phyloP scores from a whole-genome alignment of 2,329 filamentous ascomycete genomes.

The Talaromyces amestolkiae region DNA sequence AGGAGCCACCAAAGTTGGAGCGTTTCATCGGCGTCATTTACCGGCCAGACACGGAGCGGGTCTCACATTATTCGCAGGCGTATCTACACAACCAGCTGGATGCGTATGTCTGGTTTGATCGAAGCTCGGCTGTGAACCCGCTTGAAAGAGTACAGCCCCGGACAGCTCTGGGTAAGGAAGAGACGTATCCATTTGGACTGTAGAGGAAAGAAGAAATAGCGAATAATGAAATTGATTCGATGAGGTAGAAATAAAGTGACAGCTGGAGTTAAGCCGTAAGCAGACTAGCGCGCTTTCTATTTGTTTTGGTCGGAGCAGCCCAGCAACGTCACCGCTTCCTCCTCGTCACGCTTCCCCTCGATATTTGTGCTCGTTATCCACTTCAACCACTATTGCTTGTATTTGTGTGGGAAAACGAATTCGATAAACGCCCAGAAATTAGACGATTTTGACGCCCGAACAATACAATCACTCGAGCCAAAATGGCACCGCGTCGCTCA shows the following conservation, averaged over 20 bases:
- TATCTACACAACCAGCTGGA: constrained; percentile 51
- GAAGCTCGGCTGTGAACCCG: constrained; percentile 44
- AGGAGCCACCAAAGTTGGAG: constrained; percentile 41
- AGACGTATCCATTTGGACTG: constrained; percentile 55
- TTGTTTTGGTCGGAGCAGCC: constrained; percentile 18
- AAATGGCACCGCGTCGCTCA: constrained; percentile 42
- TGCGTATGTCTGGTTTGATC: constrained; percentile 52
- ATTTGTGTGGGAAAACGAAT: too few species aligned
- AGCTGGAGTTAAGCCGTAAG: not conserved
- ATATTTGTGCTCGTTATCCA: not conserved
- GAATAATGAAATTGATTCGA: not conserved
- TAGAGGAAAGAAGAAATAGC: constrained; percentile 24
- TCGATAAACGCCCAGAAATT: not conserved
- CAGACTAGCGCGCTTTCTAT: constrained; percentile 9
- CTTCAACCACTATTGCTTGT: not conserved
- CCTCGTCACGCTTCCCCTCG: constrained; percentile 8
- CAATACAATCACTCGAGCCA: not conserved
- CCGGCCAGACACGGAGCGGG: constrained; percentile 48
- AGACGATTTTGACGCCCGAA: not conserved
- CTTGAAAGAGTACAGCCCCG: constrained; percentile 37
- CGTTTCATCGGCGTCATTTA: constrained; percentile 57
- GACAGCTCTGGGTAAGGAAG: constrained; percentile 43
- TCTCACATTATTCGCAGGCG: constrained; percentile 51
- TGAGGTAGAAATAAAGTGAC: not conserved
- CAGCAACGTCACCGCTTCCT: constrained; percentile 16